Conservation (phyloP, 768 basidiomycete genomes). For the Psilocybe subaeruginosa region DNA sequence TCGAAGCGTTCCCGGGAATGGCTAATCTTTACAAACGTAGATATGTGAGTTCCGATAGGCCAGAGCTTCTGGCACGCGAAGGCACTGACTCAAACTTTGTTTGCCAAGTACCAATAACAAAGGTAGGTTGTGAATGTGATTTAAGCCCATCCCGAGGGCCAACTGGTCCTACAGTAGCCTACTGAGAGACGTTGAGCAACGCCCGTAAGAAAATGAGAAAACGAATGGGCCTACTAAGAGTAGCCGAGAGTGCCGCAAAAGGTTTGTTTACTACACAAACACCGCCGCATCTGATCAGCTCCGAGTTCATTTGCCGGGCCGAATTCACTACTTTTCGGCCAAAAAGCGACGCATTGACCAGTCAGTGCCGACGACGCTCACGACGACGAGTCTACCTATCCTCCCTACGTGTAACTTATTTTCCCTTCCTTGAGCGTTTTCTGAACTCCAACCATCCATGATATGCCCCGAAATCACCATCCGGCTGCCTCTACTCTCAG, state of each 20-base stretch:
- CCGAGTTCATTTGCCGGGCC: conserved; percentile 52
- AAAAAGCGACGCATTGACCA: conserved; percentile 60
- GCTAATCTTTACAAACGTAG: conserved; percentile 20
- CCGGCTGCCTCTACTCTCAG: conserved; percentile 78
- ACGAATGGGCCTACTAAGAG: conserved; percentile 4
- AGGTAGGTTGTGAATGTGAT: conserved; percentile 12
- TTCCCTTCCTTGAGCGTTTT: conserved; percentile 29
- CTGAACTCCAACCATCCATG: conserved; percentile 60
- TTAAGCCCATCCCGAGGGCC: neutral
- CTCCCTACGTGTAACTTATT: conserved; percentile 39
- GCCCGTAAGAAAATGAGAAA: conserved; percentile 2
- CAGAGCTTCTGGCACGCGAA: conserved; percentile 11
- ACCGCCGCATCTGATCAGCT: conserved; percentile 35
- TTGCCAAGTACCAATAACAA: conserved; percentile 12
- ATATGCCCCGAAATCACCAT: conserved; percentile 84
- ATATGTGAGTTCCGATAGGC: conserved; percentile 21
- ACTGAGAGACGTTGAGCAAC: conserved; percentile 6
- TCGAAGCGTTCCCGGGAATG: conserved; percentile 6
- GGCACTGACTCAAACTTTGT: conserved; percentile 19
- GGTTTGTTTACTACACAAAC: conserved; percentile 43
- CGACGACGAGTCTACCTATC: conserved; percentile 44
- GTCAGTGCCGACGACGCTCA: conserved; percentile 54
- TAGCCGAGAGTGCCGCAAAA: conserved; percentile 21
- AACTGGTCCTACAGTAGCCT: neutral
- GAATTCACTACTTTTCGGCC: conserved; percentile 64